Percentiles rank a stretch among this genome's conserved stretches.
phyloP scores from a whole-genome alignment of 2,329 filamentous ascomycete species.

The Scorias spongiosa region DNA sequence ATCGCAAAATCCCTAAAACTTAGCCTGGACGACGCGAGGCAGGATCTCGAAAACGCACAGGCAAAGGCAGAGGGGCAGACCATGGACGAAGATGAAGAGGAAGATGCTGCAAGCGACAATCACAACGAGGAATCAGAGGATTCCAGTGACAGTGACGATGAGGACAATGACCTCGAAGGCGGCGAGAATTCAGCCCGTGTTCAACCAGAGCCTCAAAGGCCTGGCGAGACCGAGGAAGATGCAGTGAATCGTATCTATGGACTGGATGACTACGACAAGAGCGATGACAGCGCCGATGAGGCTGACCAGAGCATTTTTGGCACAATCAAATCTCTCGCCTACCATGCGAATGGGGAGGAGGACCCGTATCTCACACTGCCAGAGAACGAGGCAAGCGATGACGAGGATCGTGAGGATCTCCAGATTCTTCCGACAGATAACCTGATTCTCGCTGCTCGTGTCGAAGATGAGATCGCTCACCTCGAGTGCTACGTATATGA shows the following conservation, averaged over 20 bases:
- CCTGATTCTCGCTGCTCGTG: conserved; percentile 76
- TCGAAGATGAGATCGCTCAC: conserved; percentile 94
- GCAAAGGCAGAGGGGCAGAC: conserved; percentile 34
- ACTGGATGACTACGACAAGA: conserved; percentile 72
- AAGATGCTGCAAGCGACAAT: conserved; percentile 9
- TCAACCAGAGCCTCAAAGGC: neutral
- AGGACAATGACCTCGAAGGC: conserved; percentile 23
- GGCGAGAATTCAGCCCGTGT: conserved; percentile 4
- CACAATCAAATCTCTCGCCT: conserved; percentile 83
- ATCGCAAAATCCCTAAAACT: conserved; percentile 37
- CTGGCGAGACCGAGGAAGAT: conserved; percentile 32
- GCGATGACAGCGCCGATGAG: conserved; percentile 50
- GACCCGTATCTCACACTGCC: conserved; percentile 93
- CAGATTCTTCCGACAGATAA: conserved; percentile 91
- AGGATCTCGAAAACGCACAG: conserved; percentile 51
- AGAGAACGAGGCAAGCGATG: conserved; percentile 46
- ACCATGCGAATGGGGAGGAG: conserved; percentile 85
- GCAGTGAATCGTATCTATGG: conserved; percentile 94
- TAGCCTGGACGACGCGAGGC: conserved; percentile 81
- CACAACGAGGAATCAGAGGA: conserved; percentile 15
- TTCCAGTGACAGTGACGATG: conserved; percentile 43
- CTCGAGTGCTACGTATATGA: conserved; percentile 97
- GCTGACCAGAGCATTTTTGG: conserved; percentile 70
- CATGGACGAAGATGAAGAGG: conserved; percentile 3
- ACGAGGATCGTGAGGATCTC: conserved; percentile 83